Conservation (phyloP, 306 rosid genomes). For the Canavalia ensiformis region DNA sequence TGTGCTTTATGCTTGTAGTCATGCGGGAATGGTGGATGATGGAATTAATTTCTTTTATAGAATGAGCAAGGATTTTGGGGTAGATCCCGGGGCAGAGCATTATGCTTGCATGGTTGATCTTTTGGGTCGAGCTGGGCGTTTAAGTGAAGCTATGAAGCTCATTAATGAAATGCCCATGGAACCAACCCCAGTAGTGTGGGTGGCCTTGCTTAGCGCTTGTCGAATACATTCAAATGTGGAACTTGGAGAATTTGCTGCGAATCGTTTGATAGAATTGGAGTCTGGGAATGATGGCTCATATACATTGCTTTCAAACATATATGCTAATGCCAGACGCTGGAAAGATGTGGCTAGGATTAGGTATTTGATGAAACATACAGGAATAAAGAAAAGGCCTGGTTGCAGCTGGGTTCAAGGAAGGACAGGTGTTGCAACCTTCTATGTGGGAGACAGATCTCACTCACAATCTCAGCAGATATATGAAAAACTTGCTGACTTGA, state of each 20-base stretch:
- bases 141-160: slow-evolving; percentile 70
- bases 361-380: slow-evolving; percentile 71
- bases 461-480: slow-evolving; percentile 67
- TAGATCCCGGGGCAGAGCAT: slow-evolving; percentile 79
- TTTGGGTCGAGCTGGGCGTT: slow-evolving; percentile 81
- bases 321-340: slow-evolving; percentile 84
- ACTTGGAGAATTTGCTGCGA: slow-evolving; percentile 83
- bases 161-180: slow-evolving; percentile 75
- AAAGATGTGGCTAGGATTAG: slow-evolving; percentile 85
- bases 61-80: slow-evolving; percentile 68
- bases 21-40: slow-evolving; percentile 78
- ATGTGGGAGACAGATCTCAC: slow-evolving; percentile 82
- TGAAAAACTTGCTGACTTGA: slow-evolving; percentile 63
- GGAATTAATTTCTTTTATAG: slow-evolving; percentile 71
- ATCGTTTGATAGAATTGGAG: slow-evolving; percentile 57
- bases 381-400: slow-evolving; percentile 82
- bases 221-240: slow-evolving; percentile 75
- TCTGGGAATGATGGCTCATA: slow-evolving; percentile 78
- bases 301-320: slow-evolving; percentile 88
- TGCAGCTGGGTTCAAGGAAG: slow-evolving; percentile 91
- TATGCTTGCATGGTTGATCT: slow-evolving; percentile 94
- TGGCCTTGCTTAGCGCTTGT: slow-evolving; percentile 81
- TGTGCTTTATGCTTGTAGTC: slow-evolving; percentile 88
- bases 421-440: slow-evolving; percentile 72
- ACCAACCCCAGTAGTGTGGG: slow-evolving; percentile 81